These are phyloP conservation scores for Coemansia guatemalensis DNA, from an alignment of 192 early-diverging fungal genomes.

Conservation along the genomic window DNA sequence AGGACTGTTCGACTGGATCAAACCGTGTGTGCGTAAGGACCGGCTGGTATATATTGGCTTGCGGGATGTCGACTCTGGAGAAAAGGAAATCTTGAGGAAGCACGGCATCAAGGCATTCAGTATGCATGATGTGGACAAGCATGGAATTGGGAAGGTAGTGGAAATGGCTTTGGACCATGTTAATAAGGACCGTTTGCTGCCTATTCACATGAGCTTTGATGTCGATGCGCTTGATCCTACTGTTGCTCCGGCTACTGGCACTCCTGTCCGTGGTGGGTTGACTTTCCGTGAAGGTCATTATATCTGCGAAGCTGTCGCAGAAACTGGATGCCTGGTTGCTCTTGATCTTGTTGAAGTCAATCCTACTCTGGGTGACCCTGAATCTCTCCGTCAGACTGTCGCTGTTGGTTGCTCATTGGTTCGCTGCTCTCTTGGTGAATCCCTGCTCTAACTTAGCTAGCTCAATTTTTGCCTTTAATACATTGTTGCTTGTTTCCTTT, in stretches of 20 bases:
- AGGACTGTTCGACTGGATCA: constrained; percentile 75
- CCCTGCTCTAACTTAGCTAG: constrained; percentile 66
- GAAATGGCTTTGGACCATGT: constrained; percentile 92
- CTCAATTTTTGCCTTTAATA: neutral
- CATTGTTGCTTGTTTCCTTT: neutral
- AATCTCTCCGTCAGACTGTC: constrained; percentile 77
- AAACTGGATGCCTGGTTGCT: constrained; percentile 86
- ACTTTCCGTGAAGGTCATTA: constrained; percentile 97
- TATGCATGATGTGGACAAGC: constrained; percentile 95
- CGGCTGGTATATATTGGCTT: constrained; percentile 95
- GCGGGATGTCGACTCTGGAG: constrained; percentile 87
- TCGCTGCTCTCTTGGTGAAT: constrained; percentile 82
- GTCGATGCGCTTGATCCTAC: constrained; percentile 95
- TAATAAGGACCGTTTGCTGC: constrained; percentile 66
- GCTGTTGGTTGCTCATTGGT: constrained; percentile 89
- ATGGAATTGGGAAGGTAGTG: constrained; percentile 89
- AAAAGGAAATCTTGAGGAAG: constrained; percentile 81
- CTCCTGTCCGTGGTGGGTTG: constrained; percentile 92
- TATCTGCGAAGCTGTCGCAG: constrained; percentile 87
- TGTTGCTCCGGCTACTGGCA: constrained; percentile 93
- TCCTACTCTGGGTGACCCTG: constrained; percentile 78
- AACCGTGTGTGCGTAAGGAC: constrained; percentile 68
- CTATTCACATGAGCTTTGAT: constrained; percentile 91
- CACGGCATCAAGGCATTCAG: constrained; percentile 90
- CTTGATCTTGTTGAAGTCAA: constrained; percentile 97